phyloP scores from a whole-genome alignment of 2,329 filamentous ascomycete genomes.

The Neopestalotiopsis clavispora region DNA sequence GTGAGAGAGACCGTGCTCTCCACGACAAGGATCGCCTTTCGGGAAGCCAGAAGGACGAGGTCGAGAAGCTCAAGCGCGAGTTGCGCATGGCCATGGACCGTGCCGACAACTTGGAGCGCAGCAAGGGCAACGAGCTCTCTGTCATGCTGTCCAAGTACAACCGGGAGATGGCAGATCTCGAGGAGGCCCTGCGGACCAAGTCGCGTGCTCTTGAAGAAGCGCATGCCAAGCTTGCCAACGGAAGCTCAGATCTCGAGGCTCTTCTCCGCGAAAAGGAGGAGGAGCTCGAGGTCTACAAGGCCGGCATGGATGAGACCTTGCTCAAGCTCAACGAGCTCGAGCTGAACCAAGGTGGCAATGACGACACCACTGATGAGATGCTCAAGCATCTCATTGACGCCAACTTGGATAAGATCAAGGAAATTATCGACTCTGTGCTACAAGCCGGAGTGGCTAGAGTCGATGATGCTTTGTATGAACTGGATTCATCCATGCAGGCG shows the following conservation, averaged over 20 bases:
- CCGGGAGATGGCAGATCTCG: slow-evolving; percentile 93
- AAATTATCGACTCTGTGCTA: slow-evolving; percentile 95
- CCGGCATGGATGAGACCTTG: slow-evolving; percentile 94
- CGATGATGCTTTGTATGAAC: slow-evolving; percentile 94
- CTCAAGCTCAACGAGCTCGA: slow-evolving; percentile 90
- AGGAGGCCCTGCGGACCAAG: slow-evolving; percentile 90
- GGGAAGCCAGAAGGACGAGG: slow-evolving; percentile 87
- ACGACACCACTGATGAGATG: slow-evolving; percentile 84
- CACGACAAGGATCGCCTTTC: slow-evolving; percentile 90
- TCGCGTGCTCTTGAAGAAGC: slow-evolving; percentile 84
- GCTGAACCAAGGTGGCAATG: slow-evolving; percentile 74
- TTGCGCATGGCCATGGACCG: slow-evolving; percentile 89
- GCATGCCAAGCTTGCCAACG: slow-evolving; percentile 77
- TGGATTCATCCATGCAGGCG: slow-evolving; percentile 97
- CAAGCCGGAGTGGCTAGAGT: slow-evolving; percentile 92
- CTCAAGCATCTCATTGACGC: slow-evolving; percentile 88
- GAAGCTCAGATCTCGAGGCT: slow-evolving; percentile 83
- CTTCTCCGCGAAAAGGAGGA: slow-evolving; percentile 93
- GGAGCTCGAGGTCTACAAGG: slow-evolving; percentile 97
- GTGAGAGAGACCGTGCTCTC: slow-evolving; percentile 89
- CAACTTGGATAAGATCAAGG: slow-evolving; percentile 91
- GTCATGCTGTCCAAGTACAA: slow-evolving; percentile 96
- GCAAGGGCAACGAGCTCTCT: slow-evolving; percentile 94
- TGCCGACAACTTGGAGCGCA: slow-evolving; percentile 88
- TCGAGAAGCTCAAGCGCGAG: slow-evolving; percentile 94